These are phyloP conservation scores for Trametopsis cervina DNA, from an alignment of 768 basidiomycete species.

Conservation along the genomic window DNA sequence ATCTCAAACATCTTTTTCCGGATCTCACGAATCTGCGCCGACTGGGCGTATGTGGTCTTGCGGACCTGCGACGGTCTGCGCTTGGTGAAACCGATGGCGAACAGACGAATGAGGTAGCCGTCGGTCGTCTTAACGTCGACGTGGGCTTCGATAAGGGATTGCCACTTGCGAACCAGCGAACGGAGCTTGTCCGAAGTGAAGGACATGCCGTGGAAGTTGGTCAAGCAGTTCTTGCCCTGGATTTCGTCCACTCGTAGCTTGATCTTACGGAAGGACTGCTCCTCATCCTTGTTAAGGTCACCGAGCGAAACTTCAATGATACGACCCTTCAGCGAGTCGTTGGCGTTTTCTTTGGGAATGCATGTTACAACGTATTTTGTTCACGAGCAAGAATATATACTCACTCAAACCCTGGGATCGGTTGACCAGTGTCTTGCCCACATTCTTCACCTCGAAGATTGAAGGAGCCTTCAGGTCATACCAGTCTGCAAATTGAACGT, in stretches of 20 bases:
- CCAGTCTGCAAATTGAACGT: conserved; percentile 63
- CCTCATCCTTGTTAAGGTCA: conserved; percentile 99
- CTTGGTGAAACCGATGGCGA: conserved; percentile 99
- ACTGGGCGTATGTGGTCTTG: conserved; percentile 98
- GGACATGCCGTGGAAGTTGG: conserved; percentile 99
- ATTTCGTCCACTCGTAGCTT: conserved; percentile 95
- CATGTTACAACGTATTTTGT: too few relatives aligned
- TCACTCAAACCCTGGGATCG: conserved; percentile 95
- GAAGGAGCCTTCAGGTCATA: conserved; percentile 99
- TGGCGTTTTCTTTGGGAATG: conserved; percentile 77
- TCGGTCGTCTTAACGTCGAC: conserved; percentile 99
- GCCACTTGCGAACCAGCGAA: conserved; percentile 99
- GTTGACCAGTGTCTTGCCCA: conserved; percentile 98
- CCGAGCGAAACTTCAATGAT: conserved; percentile 94
- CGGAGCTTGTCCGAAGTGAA: conserved; percentile 99
- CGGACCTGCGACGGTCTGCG: conserved; percentile 92
- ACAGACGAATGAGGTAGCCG: conserved; percentile 98
- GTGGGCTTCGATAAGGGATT: conserved; percentile 97
- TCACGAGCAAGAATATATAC: conserved; percentile 28
- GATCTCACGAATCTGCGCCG: conserved; percentile 93
- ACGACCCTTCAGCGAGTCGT: conserved; percentile 96
- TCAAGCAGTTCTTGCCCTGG: conserved; percentile 98
- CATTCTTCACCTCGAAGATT: conserved; percentile 93
- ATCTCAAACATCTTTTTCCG: conserved; percentile 99
- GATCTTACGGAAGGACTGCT: conserved; percentile 99